A percentile compares a stretch with the other conserved stretches of the same genome.
phyloP scores from a whole-genome alignment of 75 land plant genomes.

The Cupressus sempervirens region DNA sequence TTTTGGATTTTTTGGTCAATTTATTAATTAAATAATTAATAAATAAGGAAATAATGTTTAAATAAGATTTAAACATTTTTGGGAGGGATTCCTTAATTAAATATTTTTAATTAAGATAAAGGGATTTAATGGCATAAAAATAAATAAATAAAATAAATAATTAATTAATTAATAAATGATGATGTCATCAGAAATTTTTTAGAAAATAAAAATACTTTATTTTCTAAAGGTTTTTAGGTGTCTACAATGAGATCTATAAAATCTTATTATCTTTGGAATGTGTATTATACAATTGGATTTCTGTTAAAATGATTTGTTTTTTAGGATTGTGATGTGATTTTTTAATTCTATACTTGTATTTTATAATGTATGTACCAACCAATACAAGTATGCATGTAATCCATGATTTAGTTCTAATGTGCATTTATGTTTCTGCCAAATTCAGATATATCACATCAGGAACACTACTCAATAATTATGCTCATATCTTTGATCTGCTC shows the following conservation, averaged over 20 bases:
- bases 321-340: neutral
- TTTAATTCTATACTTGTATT: neutral
- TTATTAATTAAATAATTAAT: too few species aligned
- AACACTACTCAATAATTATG: constrained; percentile 86
- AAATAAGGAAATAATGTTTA: too few species aligned
- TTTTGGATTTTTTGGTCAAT: too few species aligned
- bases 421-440: constrained; percentile 3
- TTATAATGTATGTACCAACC: neutral
- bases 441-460: constrained; percentile 77
- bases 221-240: too few species aligned
- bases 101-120: too few species aligned
- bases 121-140: too few species aligned
- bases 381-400: neutral
- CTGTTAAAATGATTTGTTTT: neutral
- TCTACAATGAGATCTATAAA: neutral
- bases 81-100: too few species aligned
- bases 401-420: neutral
- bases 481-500: constrained; percentile 96
- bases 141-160: too few species aligned
- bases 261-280: neutral
- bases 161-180: too few species aligned
- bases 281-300: neutral
- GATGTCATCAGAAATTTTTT: too few species aligned
- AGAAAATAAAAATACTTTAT: too few species aligned
- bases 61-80: too few species aligned